Evolutionary conservation across 2,329 filamentous ascomycete species (phyloP), one percentile per base, ranked within the genome.

Genomic region (Alternaria sp.): DNA sequence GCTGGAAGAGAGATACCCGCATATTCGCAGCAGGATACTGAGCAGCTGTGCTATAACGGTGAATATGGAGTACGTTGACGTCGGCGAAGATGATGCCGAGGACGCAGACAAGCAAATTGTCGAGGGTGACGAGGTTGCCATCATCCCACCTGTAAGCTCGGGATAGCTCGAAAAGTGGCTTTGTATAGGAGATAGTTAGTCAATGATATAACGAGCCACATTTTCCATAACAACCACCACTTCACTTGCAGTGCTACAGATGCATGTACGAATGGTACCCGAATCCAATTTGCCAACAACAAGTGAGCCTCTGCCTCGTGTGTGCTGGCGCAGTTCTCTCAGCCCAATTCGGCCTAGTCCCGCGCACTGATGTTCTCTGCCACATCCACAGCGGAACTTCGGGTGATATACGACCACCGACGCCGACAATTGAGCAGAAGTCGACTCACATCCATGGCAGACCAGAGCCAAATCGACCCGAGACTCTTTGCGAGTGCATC

Each of bases 131-230:
- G 92, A 96, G 79, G 91, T 96, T 54, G 92, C 90, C 40, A 90
- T 96, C 34, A 94, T 96, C 56, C 92, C 92, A 33, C 92, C 92
- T 9, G 92, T 96, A 65, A 96, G 92, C 81, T 93, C 92, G 36
- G 92, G 92, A 23, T 62, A 42, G 55, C 17, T 3, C 6, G 11
- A 14, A 10, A 33, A 23, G 28, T 4, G 13, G 34, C 17, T 17
- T 17, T 17, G 17, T 17, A 17, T 17, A 13, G 45, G 29, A 36
- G 21, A 13, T 17, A 49, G 34, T 45, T 37, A 17, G 4, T 26
- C 11, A 5, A 58, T 36, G 42, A 49, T 14, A 8, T 11, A 37
- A 37, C 17, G 31, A 49, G 29, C 29, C 34, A 10, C 2, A 17
- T 46, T 21, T 14, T 8, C 6, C 17, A 17, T 17, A 17, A 17